phyloP scores from a whole-genome alignment of 352 stramenopile genomes.

The Saprolegnia parasitica region DNA sequence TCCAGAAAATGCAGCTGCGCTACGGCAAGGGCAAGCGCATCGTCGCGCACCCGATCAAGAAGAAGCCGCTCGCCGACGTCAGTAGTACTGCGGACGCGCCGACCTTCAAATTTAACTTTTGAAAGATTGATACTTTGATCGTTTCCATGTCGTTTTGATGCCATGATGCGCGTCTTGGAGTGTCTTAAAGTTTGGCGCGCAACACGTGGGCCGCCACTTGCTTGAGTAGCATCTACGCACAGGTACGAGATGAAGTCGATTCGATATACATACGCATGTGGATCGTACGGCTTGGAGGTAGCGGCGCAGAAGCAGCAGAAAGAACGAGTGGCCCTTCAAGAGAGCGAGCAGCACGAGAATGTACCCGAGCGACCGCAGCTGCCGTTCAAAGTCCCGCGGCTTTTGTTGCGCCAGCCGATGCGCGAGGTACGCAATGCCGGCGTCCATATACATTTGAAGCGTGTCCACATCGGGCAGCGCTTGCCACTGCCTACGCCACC shows the following conservation, averaged over 20 bases:
- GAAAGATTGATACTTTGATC: not conserved
- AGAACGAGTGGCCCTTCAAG: slow-evolving; percentile 7
- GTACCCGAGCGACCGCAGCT: slow-evolving; percentile 10
- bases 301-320: not conserved
- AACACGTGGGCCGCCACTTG: not conserved
- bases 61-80: not conserved
- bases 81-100: not conserved
- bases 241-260: not conserved
- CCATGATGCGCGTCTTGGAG: not conserved
- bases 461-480: not conserved
- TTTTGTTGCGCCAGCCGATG: slow-evolving; percentile 5
- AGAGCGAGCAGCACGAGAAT: not conserved
- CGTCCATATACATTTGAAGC: not conserved
- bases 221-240: slow-evolving; percentile 20
- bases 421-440: not conserved
- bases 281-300: slow-evolving; percentile 18
- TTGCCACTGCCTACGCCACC: not conserved
- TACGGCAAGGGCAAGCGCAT: slow-evolving; percentile 28
- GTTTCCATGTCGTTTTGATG: not conserved
- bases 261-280: too few relatives aligned
- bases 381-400: not conserved
- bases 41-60: slow-evolving; percentile 1
- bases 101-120: slow-evolving; percentile 27
- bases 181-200: slow-evolving; percentile 7
- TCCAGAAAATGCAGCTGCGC: slow-evolving; percentile 26